These are phyloP conservation scores for Mucor sp. DNA, from an alignment of 371 early-diverging fungal genomes.

Conservation along the genomic window DNA sequence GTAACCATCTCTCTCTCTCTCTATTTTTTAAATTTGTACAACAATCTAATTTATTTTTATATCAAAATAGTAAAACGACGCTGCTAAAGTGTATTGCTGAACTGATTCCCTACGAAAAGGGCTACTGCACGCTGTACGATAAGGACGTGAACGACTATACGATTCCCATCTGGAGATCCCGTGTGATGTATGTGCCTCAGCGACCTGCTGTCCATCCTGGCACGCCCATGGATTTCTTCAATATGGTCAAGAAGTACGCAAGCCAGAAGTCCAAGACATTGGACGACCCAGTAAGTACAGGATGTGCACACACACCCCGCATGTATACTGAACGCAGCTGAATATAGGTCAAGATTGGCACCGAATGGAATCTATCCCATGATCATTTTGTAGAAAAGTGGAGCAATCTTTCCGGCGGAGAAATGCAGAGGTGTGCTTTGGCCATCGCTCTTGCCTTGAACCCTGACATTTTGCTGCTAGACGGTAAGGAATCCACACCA, in stretches of 20 bases:
- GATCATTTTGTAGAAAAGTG: slow-evolving; percentile 77
- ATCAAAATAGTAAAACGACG: slow-evolving; percentile 73
- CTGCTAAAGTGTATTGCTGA: slow-evolving; percentile 84
- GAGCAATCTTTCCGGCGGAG: slow-evolving; percentile 86
- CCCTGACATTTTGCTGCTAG: slow-evolving; percentile 82
- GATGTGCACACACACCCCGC: neutral
- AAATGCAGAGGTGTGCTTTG: slow-evolving; percentile 80
- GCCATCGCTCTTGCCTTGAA: slow-evolving; percentile 83
- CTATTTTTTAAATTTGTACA: neutral
- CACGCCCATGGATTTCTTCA: slow-evolving; percentile 72
- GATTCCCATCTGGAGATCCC: slow-evolving; percentile 76
- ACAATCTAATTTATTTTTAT: slow-evolving; percentile 4
- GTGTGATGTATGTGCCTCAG: slow-evolving; percentile 88
- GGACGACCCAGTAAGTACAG: slow-evolving; percentile 58
- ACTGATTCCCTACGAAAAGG: slow-evolving; percentile 67
- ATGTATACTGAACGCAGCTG: neutral
- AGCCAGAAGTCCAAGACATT: slow-evolving; percentile 53
- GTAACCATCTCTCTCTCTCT: slow-evolving; percentile 36
- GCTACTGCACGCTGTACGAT: slow-evolving; percentile 56
- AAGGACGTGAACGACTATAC: slow-evolving; percentile 65
- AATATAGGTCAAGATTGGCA: slow-evolving; percentile 52
- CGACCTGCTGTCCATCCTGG: slow-evolving; percentile 75
- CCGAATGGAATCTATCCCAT: slow-evolving; percentile 67
- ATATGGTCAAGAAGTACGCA: slow-evolving; percentile 56
- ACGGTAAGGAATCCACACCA: slow-evolving; percentile 50